Base-by-base conservation (phyloP, 2,329 filamentous ascomycete species). In the Exophiala sp. region DNA sequence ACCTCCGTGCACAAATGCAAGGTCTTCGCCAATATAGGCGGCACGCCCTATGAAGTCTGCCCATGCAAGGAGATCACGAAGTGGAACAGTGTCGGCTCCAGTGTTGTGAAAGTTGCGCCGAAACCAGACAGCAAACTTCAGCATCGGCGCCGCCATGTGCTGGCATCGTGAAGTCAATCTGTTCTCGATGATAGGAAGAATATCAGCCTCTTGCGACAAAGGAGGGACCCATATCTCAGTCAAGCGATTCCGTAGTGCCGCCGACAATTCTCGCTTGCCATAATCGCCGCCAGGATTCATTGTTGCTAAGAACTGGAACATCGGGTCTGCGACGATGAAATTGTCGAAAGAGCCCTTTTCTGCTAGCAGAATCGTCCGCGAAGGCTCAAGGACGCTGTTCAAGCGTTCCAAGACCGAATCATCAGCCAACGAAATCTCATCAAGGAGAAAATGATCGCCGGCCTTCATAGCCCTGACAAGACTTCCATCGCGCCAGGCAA, bases 231-330 rank as follows among this genome's bases (percentile, higher is more conserved):
- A 99, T 7, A 99, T 96, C 71, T 99, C 94, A 0, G 94, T 99
- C 69, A 99, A 96, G 56, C 94, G 88, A 68, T 99, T 99, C 42
- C 94, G 83, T 55, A 99, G 75, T 11, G 94, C 95, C 2, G 94
- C 94, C 1, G 94, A 99, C 10, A 99, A 80, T 69, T 99, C 94
- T 63, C 92, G 90, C 74, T 99, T 99, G 61, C 94, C 94, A 69
- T 97, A 99, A 67, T 99, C 94, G 42, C 95, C 94, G 47, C 95
- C 95, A 7, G 94, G 94, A 63, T 99, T 99, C 94, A 99, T 99
- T 0, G 94, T 99, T 3, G 94, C 92, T 55, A 99, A 83, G 71
- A 99, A 96, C 65, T 99, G 91, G 71, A 97, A 99, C 0, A 87
- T 89, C 38, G 87, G 78, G 9, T 78, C 72, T 5, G 88, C 94